phyloP scores from a whole-genome alignment of 139 green algal species.

The Nannochloris sp. region DNA sequence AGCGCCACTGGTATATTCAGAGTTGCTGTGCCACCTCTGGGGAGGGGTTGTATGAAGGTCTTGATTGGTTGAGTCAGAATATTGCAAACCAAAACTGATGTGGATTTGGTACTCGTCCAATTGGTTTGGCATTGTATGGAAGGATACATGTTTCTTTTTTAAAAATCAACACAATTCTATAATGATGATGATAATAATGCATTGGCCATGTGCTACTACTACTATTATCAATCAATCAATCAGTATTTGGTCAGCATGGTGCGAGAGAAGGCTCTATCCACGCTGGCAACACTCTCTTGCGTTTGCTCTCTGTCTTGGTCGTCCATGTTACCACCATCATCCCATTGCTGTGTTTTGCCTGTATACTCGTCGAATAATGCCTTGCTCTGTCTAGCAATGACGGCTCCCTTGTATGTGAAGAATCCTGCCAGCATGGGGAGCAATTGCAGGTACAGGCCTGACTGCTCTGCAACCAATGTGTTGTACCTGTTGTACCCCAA shows the following conservation, averaged over 20 bases:
- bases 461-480: constrained; percentile 41
- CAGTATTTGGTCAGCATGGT: constrained; percentile 10
- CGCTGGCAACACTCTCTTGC: constrained; percentile 1
- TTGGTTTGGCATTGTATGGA: background rate
- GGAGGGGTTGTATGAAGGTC: constrained; percentile 94
- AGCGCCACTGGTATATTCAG: constrained; percentile 98
- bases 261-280: constrained; percentile 21
- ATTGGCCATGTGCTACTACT: background rate
- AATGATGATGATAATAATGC: background rate
- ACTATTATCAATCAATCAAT: background rate
- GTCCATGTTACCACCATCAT: background rate
- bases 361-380: constrained; percentile 26
- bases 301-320: background rate
- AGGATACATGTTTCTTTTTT: background rate
- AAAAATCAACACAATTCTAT: background rate
- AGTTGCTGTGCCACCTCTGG: constrained; percentile 86
- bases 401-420: constrained; percentile 91
- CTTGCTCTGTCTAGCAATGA: constrained; percentile 38
- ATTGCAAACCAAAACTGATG: constrained; percentile 44
- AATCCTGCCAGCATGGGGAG: constrained; percentile 88
- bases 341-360: background rate
- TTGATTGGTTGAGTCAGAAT: constrained; percentile 91
- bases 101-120: too few relatives aligned
- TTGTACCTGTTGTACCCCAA: constrained; percentile 58
- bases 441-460: constrained; percentile 68